These are phyloP conservation scores for Hygrocybe coccinea DNA, from an alignment of 768 basidiomycete species.

Conservation along the genomic window DNA sequence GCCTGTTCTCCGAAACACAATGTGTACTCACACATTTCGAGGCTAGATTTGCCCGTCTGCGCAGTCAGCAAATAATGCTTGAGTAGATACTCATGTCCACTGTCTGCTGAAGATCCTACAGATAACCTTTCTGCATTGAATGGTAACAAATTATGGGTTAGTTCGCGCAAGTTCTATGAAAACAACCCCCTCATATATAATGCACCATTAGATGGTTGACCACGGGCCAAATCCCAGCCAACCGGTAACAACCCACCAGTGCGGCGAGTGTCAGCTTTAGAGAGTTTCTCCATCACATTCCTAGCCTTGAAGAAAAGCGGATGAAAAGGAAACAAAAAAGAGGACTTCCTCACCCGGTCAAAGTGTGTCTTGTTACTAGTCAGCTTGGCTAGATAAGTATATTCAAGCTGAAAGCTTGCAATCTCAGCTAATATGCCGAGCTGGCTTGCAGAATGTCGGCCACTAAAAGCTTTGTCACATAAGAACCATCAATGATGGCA, in stretches of 20 bases:
- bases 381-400: conserved; percentile 73
- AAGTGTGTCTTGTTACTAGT: conserved; percentile 66
- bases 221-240: conserved; percentile 48
- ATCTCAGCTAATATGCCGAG: conserved; percentile 68
- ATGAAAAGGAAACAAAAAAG: not conserved
- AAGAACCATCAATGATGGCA: not conserved
- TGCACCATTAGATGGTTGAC: conserved; percentile 45
- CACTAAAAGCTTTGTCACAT: conserved; percentile 31
- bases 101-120: conserved; percentile 69
- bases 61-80: conserved; percentile 69
- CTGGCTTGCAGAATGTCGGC: conserved; percentile 18
- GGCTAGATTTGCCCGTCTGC: conserved; percentile 51
- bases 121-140: conserved; percentile 27
- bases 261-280: conserved; percentile 38
- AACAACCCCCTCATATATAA: not conserved
- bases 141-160: too few relatives aligned
- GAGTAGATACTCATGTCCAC: conserved; percentile 72
- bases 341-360: conserved; percentile 21
- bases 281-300: conserved; percentile 45
- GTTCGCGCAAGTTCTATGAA: too few relatives aligned
- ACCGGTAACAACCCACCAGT: conserved; percentile 64
- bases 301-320: conserved; percentile 35
- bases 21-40: conserved; percentile 58
- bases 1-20: not conserved
- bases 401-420: conserved; percentile 77